These are phyloP conservation scores for Teratosphaeria viscida DNA, from an alignment of 2,329 filamentous ascomycete species.

Conservation along the genomic window DNA sequence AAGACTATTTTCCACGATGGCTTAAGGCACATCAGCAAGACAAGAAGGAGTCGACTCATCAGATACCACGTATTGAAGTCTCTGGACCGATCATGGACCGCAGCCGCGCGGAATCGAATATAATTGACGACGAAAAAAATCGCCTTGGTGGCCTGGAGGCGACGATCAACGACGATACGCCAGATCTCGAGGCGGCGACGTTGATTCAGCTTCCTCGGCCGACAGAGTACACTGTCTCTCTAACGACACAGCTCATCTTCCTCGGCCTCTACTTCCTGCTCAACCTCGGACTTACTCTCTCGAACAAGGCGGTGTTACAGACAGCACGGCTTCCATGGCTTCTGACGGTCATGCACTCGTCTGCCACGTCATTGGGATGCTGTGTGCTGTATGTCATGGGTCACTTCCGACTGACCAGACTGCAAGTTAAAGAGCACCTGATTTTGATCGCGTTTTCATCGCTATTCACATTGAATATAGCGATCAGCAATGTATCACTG, in stretches of 20 bases:
- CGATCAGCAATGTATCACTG: conserved; percentile 54
- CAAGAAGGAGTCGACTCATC: not conserved
- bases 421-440: conserved; percentile 44
- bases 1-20: not conserved
- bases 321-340: conserved; percentile 42
- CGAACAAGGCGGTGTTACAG: conserved; percentile 47
- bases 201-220: conserved; percentile 1
- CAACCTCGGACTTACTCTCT: conserved; percentile 43
- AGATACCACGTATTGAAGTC: not conserved
- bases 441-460: conserved; percentile 49
- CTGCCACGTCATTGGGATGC: conserved; percentile 49
- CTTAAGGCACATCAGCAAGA: not conserved
- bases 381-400: conserved; percentile 42
- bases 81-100: not conserved
- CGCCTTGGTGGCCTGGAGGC: not conserved
- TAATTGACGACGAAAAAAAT: not conserved
- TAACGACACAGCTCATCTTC: conserved; percentile 13
- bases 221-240: conserved; percentile 14
- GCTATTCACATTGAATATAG: conserved; percentile 54
- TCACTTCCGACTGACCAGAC: conserved; percentile 43
- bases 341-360: conserved; percentile 48
- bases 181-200: not conserved
- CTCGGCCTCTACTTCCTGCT: conserved; percentile 39
- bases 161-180: not conserved
- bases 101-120: not conserved